These are phyloP conservation scores for Calcarisporium arbuscula DNA, from an alignment of 2,329 filamentous ascomycete species.

Conservation along the genomic window DNA sequence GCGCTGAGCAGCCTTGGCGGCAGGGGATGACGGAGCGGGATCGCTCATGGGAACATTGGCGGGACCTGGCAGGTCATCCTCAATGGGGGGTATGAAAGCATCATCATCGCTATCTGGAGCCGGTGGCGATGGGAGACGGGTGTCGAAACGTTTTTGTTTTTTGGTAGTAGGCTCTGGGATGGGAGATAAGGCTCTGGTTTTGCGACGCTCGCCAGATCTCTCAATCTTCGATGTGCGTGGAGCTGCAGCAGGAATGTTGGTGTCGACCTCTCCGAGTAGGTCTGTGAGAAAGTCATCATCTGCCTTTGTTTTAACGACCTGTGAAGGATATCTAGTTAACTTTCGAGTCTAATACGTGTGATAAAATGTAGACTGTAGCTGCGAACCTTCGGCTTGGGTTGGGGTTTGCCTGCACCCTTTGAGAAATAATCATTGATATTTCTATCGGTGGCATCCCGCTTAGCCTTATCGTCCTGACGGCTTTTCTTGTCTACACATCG, in stretches of 20 bases:
- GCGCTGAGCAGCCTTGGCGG: conserved; percentile 69
- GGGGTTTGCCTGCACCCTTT: conserved; percentile 59
- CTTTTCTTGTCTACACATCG: conserved; percentile 66
- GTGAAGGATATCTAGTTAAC: neutral
- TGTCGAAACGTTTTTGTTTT: conserved; percentile 48
- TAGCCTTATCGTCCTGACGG: conserved; percentile 78
- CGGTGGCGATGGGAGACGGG: conserved; percentile 38
- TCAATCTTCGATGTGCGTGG: conserved; percentile 55
- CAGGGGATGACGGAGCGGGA: conserved; percentile 78
- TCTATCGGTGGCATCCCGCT: conserved; percentile 79
- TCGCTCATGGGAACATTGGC: conserved; percentile 74
- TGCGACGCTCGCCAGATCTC: conserved; percentile 70
- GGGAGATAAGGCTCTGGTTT: conserved; percentile 74
- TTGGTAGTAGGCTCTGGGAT: conserved; percentile 51
- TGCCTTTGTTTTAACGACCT: conserved; percentile 75
- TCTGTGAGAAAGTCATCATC: conserved; percentile 83
- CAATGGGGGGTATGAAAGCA: conserved; percentile 46
- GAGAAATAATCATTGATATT: conserved; percentile 95
- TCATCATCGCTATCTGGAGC: conserved; percentile 54
- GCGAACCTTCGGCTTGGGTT: conserved; percentile 73
- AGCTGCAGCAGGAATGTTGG: conserved; percentile 53
- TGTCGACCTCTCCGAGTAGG: conserved; percentile 82
- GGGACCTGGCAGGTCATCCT: conserved; percentile 50
- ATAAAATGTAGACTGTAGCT: neutral
- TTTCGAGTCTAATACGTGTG: no score